Percentiles rank a stretch among this genome's conserved stretches.
These are phyloP conservation scores for Scedosporium boydii DNA, from an alignment of 2,329 filamentous ascomycete genomes.

Conservation along the genomic window DNA sequence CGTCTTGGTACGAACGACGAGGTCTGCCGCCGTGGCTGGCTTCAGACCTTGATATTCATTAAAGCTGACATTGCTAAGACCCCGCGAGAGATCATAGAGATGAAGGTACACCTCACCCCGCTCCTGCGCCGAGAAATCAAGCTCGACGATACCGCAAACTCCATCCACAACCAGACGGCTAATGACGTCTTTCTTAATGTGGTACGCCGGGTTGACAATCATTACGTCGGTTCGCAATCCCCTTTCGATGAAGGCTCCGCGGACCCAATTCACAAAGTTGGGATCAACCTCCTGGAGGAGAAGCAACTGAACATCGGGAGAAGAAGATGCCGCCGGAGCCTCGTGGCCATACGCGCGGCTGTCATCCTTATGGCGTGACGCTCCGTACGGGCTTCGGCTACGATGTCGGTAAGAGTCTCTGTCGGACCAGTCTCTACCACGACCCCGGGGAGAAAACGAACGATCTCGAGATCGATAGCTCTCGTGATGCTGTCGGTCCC, in stretches of 20 bases:
- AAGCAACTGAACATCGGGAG: constrained; percentile 79
- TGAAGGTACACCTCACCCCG: constrained; percentile 3
- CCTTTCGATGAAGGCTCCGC: constrained; percentile 62
- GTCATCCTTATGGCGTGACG: constrained; percentile 41
- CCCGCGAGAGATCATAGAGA: constrained; percentile 5
- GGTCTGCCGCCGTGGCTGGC: constrained; percentile 2
- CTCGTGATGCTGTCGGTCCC: constrained; percentile 33
- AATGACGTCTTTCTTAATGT: constrained; percentile 30
- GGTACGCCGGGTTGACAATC: constrained; percentile 68
- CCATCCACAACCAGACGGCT: constrained; percentile 2
- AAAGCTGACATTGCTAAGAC: constrained; percentile 4
- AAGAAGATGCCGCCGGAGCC: constrained; percentile 42
- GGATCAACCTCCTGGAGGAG: constrained; percentile 68
- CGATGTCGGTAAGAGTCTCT: constrained; percentile 52
- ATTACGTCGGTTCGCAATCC: constrained; percentile 70
- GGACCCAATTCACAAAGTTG: constrained; percentile 76
- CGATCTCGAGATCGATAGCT: constrained; percentile 43
- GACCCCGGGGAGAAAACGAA: constrained; percentile 55
- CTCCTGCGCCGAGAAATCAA: neutral
- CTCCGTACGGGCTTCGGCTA: constrained; percentile 56
- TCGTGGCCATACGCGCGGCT: constrained; percentile 66
- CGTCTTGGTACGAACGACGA: neutral
- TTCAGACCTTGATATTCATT: constrained; percentile 4
- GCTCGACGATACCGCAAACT: constrained; percentile 4
- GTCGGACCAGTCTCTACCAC: constrained; percentile 23